Base-by-base conservation (phyloP, 169 alveolate genomes). In the Ichthyophthirius multifiliis region DNA sequence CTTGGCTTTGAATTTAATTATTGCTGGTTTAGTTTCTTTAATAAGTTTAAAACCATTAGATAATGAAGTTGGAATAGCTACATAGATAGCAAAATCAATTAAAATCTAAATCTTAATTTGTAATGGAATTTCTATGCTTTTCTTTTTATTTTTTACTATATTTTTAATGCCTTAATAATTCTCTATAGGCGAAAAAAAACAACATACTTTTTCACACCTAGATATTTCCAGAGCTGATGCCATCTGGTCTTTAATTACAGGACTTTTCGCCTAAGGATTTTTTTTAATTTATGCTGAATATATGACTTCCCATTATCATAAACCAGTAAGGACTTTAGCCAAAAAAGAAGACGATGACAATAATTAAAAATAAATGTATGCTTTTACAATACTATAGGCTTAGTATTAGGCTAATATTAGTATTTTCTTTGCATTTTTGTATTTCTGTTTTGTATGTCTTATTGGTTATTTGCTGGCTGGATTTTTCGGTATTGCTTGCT, bases 161-260 rank as follows among this genome's bases (percentile, higher is more conserved):
- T 55, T 16, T 18, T 15, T 55, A 0, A 39, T 55, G 9, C 71
- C 71, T 18, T 34, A 55, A 27, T 34, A 39, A 20, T 55, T 55
- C 18, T 27, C 41, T 9, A 55, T 55, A 0, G 71, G 71, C 16
- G 23, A 34, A 20, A 55, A 55, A 23, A 27, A 55, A 27, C 16
- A 27, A 55, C 23, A 55, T 27, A 18, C 31, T 20, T 34, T 55
- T 16, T 27, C 43, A 18, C 31, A 55, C 23, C 23, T 6, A 5
- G 18, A 55, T 16, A 55, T 55, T 55, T 34, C 23, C 31, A 10
- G 41, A 34, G 23, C 71, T 55, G 71, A 55, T 27, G 71, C 71
- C 12, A 27, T 55, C 18, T 55, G 71, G 71, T 16, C 71, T 15
- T 55, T 55, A 55, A 55, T 55, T n/a, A 55, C 71, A 27, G 71